A percentile compares a stretch with the other conserved stretches of the same genome.
phyloP scores from a whole-genome alignment of 2,329 filamentous ascomycete genomes.

The Tolypocladium amazonense region DNA sequence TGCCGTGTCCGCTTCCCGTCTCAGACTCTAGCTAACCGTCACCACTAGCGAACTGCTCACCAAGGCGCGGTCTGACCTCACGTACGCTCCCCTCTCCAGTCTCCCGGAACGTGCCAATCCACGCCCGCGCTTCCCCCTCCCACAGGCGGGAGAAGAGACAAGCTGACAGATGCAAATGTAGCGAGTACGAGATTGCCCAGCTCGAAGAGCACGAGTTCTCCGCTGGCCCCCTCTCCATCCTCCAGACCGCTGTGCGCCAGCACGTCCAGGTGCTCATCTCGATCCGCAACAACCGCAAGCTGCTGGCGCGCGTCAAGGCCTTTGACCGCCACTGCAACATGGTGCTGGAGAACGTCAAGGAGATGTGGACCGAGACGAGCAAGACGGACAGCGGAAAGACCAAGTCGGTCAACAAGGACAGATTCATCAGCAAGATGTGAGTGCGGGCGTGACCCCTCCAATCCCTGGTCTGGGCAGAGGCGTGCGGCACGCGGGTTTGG shows the following conservation, averaged over 20 bases:
- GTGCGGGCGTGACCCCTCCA: conserved; percentile 18
- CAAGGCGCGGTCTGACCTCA: conserved; percentile 84
- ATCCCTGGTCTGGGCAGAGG: neutral
- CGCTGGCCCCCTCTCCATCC: conserved; percentile 61
- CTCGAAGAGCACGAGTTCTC: conserved; percentile 48
- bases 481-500: neutral
- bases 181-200: conserved; percentile 83
- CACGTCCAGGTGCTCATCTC: conserved; percentile 96
- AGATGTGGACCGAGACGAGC: conserved; percentile 97
- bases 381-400: conserved; percentile 66
- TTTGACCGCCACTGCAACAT: conserved; percentile 99
- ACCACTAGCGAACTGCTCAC: conserved; percentile 66
- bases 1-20: conserved; percentile 1
- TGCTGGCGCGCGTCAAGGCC: conserved; percentile 93
- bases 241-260: conserved; percentile 90
- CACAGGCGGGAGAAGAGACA: neutral
- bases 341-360: conserved; percentile 86
- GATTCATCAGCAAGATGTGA: conserved; percentile 96
- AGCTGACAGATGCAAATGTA: conserved; percentile 22
- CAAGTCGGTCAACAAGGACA: conserved; percentile 79
- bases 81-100: conserved; percentile 43
- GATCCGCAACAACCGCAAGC: conserved; percentile 95
- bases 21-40: neutral
- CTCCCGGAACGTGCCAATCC: neutral
- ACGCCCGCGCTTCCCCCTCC: neutral